phyloP scores from a whole-genome alignment of 306 rosid species.

The Vicia sativa region DNA sequence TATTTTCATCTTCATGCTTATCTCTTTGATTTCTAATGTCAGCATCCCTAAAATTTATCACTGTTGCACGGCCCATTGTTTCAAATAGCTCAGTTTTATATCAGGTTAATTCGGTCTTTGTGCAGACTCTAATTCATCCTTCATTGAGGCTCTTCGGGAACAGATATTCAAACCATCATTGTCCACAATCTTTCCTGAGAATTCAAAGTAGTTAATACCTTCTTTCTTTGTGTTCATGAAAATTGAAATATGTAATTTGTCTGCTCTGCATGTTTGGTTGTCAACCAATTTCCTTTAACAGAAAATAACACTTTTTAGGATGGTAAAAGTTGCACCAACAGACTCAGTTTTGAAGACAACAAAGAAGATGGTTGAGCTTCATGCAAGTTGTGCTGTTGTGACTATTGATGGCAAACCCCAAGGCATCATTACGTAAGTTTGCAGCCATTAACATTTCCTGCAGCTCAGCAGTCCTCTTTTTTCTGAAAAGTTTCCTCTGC shows the following conservation, averaged over 20 bases:
- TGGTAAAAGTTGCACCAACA: constrained; percentile 72
- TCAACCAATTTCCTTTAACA: constrained; percentile 41
- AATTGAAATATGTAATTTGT: not conserved
- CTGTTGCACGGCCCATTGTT: constrained; percentile 1
- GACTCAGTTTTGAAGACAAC: constrained; percentile 76
- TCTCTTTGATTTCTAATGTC: constrained; percentile 24
- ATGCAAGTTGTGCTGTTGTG: constrained; percentile 79
- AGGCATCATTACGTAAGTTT: constrained; percentile 93
- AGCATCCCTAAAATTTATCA: constrained; percentile 3
- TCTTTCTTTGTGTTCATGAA: constrained; percentile 44
- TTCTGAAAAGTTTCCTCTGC: constrained; percentile 3
- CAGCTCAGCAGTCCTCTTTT: constrained; percentile 2
- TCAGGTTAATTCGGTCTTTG: constrained; percentile 37
- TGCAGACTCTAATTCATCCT: constrained; percentile 80
- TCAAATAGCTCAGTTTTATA: constrained; percentile 26
- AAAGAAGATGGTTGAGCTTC: constrained; percentile 91
- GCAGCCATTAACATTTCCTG: constrained; percentile 9
- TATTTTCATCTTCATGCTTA: constrained; percentile 26
- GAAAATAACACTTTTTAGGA: constrained; percentile 57
- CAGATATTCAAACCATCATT: constrained; percentile 88
- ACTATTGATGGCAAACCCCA: constrained; percentile 74
- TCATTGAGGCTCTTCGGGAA: constrained; percentile 87
- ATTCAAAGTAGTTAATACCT: constrained; percentile 96
- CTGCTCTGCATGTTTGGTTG: constrained; percentile 35
- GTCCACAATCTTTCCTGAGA: constrained; percentile 86